A percentile compares a stretch with the other conserved stretches of the same genome.
Evolutionary conservation across 2,329 filamentous ascomycete species (phyloP).

Genomic region (Endoconidiophora laricicola): DNA sequence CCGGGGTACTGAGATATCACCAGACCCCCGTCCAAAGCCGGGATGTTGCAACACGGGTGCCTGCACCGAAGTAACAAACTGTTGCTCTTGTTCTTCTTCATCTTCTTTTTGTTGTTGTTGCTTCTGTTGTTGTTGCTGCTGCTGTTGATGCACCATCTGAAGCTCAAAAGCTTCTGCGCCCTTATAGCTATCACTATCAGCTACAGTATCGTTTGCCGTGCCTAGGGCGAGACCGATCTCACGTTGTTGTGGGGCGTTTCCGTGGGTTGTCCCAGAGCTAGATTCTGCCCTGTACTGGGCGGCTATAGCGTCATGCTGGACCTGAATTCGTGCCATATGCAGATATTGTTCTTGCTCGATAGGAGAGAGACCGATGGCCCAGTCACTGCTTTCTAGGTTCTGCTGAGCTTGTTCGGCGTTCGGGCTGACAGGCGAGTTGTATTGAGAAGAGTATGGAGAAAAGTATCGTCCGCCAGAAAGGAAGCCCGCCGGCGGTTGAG

Average conservation of each 20-base stretch:
- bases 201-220: too few species aligned
- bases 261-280: background rate
- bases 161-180: conserved; percentile 31
- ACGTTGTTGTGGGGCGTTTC: background rate
- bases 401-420: conserved; percentile 16
- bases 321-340: conserved; percentile 23
- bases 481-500: too few species aligned
- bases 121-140: conserved; percentile 14
- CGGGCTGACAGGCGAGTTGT: conserved; percentile 36
- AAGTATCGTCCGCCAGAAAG: conserved; percentile 26
- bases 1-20: conserved; percentile 14
- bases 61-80: conserved; percentile 11
- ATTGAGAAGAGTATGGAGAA: conserved; percentile 43
- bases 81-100: conserved; percentile 11
- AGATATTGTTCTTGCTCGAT: conserved; percentile 3
- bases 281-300: background rate
- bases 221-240: conserved; percentile 14
- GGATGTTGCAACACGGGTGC: conserved; percentile 31
- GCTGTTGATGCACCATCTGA: conserved; percentile 26
- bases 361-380: too few species aligned
- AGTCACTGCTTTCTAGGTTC: too few species aligned
- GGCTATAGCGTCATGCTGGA: conserved; percentile 10
- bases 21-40: conserved; percentile 25
- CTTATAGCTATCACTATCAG: background rate
- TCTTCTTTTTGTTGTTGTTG: conserved; percentile 3